These are phyloP conservation scores for Ilyonectria sp. DNA, from an alignment of 2,329 filamentous ascomycete species.

Conservation along the genomic window DNA sequence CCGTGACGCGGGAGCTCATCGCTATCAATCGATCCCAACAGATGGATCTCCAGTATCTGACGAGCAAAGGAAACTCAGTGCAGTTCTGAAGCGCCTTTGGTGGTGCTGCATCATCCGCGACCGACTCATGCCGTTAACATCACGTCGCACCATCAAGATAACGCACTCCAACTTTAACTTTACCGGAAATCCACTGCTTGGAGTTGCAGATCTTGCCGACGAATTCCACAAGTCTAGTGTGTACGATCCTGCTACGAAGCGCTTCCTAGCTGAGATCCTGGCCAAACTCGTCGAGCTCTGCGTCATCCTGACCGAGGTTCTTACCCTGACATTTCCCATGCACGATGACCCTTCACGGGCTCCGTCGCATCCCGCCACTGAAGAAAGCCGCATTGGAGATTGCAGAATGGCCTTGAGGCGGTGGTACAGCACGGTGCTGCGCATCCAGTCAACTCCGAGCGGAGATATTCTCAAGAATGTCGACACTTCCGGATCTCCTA, in stretches of 20 bases:
- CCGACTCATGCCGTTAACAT: slow-evolving; percentile 27
- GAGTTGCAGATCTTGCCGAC: slow-evolving; percentile 15
- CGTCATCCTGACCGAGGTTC: slow-evolving; percentile 29
- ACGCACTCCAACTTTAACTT: slow-evolving; percentile 33
- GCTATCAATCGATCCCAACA: slow-evolving; percentile 36
- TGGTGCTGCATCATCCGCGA: slow-evolving; percentile 49
- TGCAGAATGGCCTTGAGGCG: slow-evolving; percentile 40
- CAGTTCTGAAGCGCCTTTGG: slow-evolving; percentile 42
- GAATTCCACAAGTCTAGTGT: slow-evolving; percentile 27
- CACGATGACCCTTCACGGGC: slow-evolving; percentile 21
- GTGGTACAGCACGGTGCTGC: slow-evolving; percentile 42
- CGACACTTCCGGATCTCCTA: slow-evolving; percentile 15
- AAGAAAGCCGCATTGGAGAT: slow-evolving; percentile 23
- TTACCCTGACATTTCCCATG: slow-evolving; percentile 28
- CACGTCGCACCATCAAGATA: slow-evolving; percentile 30
- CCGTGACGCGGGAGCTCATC: slow-evolving; percentile 44
- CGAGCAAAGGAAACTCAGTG: slow-evolving; percentile 33
- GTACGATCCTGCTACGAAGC: slow-evolving; percentile 25
- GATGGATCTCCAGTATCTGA: slow-evolving; percentile 18
- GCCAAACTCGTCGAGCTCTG: slow-evolving; percentile 26
- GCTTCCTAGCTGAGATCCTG: slow-evolving; percentile 21
- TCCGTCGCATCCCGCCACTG: slow-evolving; percentile 10
- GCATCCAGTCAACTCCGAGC: slow-evolving; percentile 31
- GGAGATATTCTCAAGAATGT: slow-evolving; percentile 30
- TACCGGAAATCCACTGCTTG: slow-evolving; percentile 10